Base-by-base conservation (phyloP, 2,329 filamentous ascomycete genomes). In the Stemphylium vesicarium region DNA sequence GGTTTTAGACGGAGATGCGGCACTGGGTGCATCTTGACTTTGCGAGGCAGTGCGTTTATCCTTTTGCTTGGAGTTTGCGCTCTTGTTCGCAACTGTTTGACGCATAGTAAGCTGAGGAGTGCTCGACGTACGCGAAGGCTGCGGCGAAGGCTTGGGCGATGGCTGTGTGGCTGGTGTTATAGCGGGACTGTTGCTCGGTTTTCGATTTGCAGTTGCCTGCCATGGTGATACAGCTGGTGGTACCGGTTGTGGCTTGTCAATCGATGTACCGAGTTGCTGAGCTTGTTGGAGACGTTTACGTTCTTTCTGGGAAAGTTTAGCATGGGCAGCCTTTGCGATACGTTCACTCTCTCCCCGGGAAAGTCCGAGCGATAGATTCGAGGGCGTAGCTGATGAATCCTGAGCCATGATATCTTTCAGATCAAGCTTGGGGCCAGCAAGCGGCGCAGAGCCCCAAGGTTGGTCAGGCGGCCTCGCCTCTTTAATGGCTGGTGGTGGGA, bases 301-400 rank as follows among this genome's bases (percentile, higher is more conserved):
- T 73, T 97, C 93, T 70, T 95, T 96, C 66, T 98, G 95, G 0
- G 93, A 96, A 63, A 96, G 77, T 71, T 91, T 96, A 0, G 79
- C 75, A 33, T 78, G 73, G 22, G 78, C 56, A 69, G 65, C 68
- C 66, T 66, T 75, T 49, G 62, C 67, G 35, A 72, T 74, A 64
- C 69, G 67, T 29, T 70, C 70, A 43, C 60, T 76, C 54, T 78
- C 75, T 46, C 80, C 76, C 20, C 74, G 75, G 6, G 80, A 80
- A 45, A 86, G 76, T 0, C 78, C 82, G 29, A 84, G 63, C 1
- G 82, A 83, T 16, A 86, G 64, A 48, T 81, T 83, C 1, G 84
- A 85, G 1, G 81, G 77, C 36, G 79, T 78, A 20, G 71, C 77
- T 22, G 74, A 68, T 0, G 84, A 81, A 2, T 84, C 77, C 68